Percentiles rank a stretch among this genome's conserved stretches.
Conservation (phyloP, 192 early-diverging fungal genomes). For the Neocallimastix lanati region DNA sequence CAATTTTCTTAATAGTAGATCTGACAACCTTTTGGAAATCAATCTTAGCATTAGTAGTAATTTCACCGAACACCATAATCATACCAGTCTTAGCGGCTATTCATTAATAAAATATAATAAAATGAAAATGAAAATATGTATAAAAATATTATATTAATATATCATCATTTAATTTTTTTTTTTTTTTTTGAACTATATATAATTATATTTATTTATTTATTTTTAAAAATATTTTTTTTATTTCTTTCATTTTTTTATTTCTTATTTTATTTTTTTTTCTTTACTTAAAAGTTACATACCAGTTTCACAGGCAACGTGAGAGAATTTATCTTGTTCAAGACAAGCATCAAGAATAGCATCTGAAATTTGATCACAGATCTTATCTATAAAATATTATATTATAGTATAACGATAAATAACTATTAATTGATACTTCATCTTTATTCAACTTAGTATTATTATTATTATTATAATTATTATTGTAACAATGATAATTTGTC, state of each 20-base stretch:
- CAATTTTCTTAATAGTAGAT: conserved; percentile 95
- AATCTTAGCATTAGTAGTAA: conserved; percentile 91
- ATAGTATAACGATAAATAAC: no score
- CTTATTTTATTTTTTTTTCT: not conserved
- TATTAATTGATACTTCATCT: no score
- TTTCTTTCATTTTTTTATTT: not conserved
- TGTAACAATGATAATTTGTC: no score
- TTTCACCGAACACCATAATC: conserved; percentile 99
- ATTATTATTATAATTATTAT: no score
- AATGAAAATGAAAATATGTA: not conserved
- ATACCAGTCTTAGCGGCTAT: conserved; percentile 97
- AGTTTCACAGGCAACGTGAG: conserved; percentile 98
- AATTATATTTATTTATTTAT: no score
- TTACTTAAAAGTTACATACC: conserved; percentile 47
- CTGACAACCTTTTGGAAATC: conserved; percentile 99
- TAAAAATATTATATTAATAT: not conserved
- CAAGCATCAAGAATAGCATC: conserved; percentile 10
- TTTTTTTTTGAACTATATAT: no score
- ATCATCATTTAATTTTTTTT: no score
- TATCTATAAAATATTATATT: no score
- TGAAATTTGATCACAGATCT: conserved; percentile 5
- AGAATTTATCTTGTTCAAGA: conserved; percentile 81
- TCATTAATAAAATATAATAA: no score
- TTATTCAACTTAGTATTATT: no score
- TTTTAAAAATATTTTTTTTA: not conserved